These are phyloP conservation scores for Pascua guehoae DNA, from an alignment of 1,284 basidiomycete genomes.

Conservation along the genomic window DNA sequence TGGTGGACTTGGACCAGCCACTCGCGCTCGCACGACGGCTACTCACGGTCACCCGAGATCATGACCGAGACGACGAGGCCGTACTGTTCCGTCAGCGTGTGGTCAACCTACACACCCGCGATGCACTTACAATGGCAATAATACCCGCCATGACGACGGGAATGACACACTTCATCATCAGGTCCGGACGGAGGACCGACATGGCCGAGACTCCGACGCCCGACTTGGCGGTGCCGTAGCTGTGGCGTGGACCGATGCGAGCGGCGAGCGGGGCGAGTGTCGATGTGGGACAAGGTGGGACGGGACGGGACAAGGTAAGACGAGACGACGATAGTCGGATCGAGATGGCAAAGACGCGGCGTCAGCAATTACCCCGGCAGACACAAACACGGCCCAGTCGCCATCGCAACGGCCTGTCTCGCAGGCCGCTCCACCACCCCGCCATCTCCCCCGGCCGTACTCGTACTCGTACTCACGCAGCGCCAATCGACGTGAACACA, in stretches of 20 bases:
- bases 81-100: constrained; percentile 53
- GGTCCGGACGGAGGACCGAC: constrained; percentile 90
- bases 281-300: too few species aligned
- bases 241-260: constrained; percentile 14
- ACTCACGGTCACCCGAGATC: constrained; percentile 61
- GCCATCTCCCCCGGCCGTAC: background rate
- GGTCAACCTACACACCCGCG: background rate
- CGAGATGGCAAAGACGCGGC: too few species aligned
- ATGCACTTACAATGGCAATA: constrained; percentile 66
- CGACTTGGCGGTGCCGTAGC: constrained; percentile 92
- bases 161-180: constrained; percentile 93
- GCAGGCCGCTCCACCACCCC: background rate
- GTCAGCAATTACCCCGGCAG: too few species aligned
- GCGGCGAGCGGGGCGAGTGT: background rate
- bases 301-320: too few species aligned
- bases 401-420: too few species aligned
- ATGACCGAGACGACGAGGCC: constrained; percentile 90
- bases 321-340: background rate
- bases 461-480: constrained; percentile 38
- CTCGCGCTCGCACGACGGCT: too few species aligned
- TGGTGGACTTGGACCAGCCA: too few species aligned
- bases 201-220: constrained; percentile 98
- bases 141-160: constrained; percentile 99
- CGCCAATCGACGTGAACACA: constrained; percentile 79
- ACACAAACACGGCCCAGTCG: too few species aligned